Evolutionary conservation across 345 rosid species (phyloP).

Genomic region (Salix caprea): DNA sequence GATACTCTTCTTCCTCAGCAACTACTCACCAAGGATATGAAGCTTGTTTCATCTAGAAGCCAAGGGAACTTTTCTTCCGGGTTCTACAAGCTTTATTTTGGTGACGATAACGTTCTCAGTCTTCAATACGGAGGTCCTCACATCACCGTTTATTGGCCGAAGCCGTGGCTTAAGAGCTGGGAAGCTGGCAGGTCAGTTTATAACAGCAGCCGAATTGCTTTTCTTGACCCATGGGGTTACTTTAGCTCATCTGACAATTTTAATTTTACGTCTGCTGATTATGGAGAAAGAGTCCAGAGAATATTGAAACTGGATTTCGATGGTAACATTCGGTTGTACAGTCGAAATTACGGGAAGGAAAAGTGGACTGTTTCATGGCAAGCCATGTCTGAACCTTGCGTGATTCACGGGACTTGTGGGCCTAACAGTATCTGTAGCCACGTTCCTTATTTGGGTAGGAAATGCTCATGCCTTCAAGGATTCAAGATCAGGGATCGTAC

Average conservation of each 20-base stretch:
- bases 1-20: constrained; percentile 2
- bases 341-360: not conserved
- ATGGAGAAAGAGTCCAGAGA: not conserved
- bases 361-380: constrained; percentile 9
- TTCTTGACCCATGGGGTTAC: not conserved
- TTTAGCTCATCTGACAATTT: constrained; percentile 3
- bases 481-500: not conserved
- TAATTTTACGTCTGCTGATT: not conserved
- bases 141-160: not conserved
- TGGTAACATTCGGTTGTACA: constrained; percentile 6
- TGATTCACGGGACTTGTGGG: constrained; percentile 11
- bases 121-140: constrained; percentile 5
- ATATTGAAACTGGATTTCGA: constrained; percentile 6
- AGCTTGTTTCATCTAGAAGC: constrained; percentile 4
- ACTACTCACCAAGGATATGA: not conserved
- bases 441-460: not conserved
- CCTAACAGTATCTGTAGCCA: constrained; percentile 1
- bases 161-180: not conserved
- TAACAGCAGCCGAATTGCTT: constrained; percentile 6
- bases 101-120: constrained; percentile 1
- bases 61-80: not conserved
- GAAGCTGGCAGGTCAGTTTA: not conserved
- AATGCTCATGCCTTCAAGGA: constrained; percentile 8
- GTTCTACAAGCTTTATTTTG: not conserved
- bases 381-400: not conserved